Evolutionary conservation across 2,329 filamentous ascomycete species (phyloP).

Genomic region (Dactylellina drechsleri): DNA sequence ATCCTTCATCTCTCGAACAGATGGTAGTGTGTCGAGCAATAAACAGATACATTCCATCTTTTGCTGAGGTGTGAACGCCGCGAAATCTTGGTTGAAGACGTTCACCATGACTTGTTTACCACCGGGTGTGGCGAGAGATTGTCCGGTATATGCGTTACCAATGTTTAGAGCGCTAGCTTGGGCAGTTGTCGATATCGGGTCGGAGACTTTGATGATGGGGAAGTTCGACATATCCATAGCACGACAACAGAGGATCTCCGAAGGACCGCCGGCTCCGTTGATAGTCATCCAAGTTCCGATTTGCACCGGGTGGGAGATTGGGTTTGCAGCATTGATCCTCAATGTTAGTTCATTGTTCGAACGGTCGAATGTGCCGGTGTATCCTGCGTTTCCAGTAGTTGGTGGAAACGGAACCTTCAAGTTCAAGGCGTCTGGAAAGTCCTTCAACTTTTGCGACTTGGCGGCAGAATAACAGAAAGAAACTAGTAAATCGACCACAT

Average conservation of each 20-base stretch:
- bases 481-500: slow-evolving; percentile 83
- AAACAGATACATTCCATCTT: slow-evolving; percentile 67
- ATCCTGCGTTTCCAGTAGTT: slow-evolving; percentile 20
- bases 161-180: slow-evolving; percentile 44
- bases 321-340: slow-evolving; percentile 44
- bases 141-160: slow-evolving; percentile 32
- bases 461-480: slow-evolving; percentile 79
- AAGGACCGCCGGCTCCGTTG: slow-evolving; percentile 17
- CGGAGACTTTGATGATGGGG: slow-evolving; percentile 48
- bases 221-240: slow-evolving; percentile 49
- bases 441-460: slow-evolving; percentile 62
- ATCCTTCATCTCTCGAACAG: slow-evolving; percentile 70
- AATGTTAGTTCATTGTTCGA: slow-evolving; percentile 39
- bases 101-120: slow-evolving; percentile 55
- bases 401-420: slow-evolving; percentile 60
- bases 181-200: slow-evolving; percentile 39
- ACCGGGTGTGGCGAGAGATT: slow-evolving; percentile 15
- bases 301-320: slow-evolving; percentile 50
- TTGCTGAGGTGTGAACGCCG: slow-evolving; percentile 62
- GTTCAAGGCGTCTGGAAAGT: slow-evolving; percentile 70
- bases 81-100: slow-evolving; percentile 62
- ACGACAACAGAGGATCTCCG: slow-evolving; percentile 34
- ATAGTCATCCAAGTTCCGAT: slow-evolving; percentile 55
- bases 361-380: slow-evolving; percentile 38
- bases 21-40: slow-evolving; percentile 71